These are phyloP conservation scores for Metarhizium brunneum DNA, from an alignment of 2,329 filamentous ascomycete genomes.

Conservation along the genomic window DNA sequence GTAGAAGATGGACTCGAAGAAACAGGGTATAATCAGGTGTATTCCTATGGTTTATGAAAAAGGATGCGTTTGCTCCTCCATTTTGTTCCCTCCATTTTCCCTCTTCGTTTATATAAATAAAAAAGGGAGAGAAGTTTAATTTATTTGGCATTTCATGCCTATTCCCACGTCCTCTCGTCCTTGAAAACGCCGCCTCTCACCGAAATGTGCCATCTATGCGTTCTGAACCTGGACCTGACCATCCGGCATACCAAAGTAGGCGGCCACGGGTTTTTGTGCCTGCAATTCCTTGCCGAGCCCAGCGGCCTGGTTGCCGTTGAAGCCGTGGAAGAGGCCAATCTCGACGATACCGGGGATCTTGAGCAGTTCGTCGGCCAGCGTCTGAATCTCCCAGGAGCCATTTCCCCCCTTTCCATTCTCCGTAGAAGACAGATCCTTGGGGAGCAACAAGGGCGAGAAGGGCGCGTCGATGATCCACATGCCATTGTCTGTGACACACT, in stretches of 20 bases:
- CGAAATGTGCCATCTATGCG: not conserved
- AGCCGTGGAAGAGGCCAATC: constrained; percentile 80
- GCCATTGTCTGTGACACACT: constrained; percentile 52
- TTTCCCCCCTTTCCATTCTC: constrained; percentile 40
- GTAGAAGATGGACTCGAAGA: not conserved
- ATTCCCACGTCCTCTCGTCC: not conserved
- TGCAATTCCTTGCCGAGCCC: constrained; percentile 47
- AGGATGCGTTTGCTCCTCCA: too few species aligned
- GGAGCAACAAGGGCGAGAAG: constrained; percentile 64
- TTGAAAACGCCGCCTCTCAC: not conserved
- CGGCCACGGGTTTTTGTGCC: constrained; percentile 84
- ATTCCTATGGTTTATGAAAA: not conserved
- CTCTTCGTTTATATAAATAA: too few species aligned
- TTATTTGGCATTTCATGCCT: not conserved
- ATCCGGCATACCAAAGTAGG: constrained; percentile 88
- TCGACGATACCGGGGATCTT: constrained; percentile 80
- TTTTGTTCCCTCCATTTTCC: too few species aligned
- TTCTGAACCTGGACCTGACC: constrained; percentile 43
- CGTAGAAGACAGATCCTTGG: constrained; percentile 36
- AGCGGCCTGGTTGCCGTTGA: constrained; percentile 61
- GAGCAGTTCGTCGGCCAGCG: constrained; percentile 66
- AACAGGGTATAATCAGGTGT: not conserved
- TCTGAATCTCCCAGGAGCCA: constrained; percentile 72
- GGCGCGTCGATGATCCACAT: constrained; percentile 87
- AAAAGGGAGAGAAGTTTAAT: not conserved